Evolutionary conservation across 2,329 filamentous ascomycete species (phyloP).

Genomic region (Epichloe brachyelytri): DNA sequence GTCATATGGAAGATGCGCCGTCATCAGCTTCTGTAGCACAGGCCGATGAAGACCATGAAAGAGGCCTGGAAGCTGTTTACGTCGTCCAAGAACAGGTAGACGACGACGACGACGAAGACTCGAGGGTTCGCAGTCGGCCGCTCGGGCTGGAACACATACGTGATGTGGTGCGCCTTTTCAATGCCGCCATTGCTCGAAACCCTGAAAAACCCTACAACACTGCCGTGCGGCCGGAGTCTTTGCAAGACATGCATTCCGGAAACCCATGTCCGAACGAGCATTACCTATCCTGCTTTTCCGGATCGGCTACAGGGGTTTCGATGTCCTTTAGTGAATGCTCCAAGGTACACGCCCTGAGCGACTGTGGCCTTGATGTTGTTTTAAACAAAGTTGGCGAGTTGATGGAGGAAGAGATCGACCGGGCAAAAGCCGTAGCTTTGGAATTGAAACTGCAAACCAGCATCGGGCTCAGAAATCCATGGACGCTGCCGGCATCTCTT

Average conservation of each 20-base stretch:
- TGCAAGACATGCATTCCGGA: slow-evolving; percentile 65
- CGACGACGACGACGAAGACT: not conserved
- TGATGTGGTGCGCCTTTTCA: slow-evolving; percentile 56
- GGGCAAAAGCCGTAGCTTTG: slow-evolving; percentile 20
- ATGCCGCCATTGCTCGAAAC: slow-evolving; percentile 60
- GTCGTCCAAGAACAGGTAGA: not conserved
- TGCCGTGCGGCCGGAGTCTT: slow-evolving; percentile 71
- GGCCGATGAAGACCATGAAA: not conserved
- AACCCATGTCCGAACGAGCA: slow-evolving; percentile 49
- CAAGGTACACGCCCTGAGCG: slow-evolving; percentile 60
- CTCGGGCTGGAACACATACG: slow-evolving; percentile 11
- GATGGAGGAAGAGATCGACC: slow-evolving; percentile 39
- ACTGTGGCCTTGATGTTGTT: slow-evolving; percentile 67
- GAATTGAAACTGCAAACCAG: slow-evolving; percentile 21
- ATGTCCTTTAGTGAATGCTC: slow-evolving; percentile 58
- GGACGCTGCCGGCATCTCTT: slow-evolving; percentile 28
- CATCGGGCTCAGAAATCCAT: slow-evolving; percentile 24
- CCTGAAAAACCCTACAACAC: slow-evolving; percentile 56
- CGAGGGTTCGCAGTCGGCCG: not conserved
- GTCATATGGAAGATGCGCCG: not conserved
- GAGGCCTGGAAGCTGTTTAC: not conserved
- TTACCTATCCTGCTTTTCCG: slow-evolving; percentile 63
- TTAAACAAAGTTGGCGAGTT: slow-evolving; percentile 57
- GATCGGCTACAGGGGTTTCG: slow-evolving; percentile 55
- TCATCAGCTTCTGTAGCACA: not conserved